Evolutionary conservation across 164 flowering plant species (phyloP), one percentile per base, ranked within the genome.

Genomic region (Kalanchoe fedtschenkoi): DNA sequence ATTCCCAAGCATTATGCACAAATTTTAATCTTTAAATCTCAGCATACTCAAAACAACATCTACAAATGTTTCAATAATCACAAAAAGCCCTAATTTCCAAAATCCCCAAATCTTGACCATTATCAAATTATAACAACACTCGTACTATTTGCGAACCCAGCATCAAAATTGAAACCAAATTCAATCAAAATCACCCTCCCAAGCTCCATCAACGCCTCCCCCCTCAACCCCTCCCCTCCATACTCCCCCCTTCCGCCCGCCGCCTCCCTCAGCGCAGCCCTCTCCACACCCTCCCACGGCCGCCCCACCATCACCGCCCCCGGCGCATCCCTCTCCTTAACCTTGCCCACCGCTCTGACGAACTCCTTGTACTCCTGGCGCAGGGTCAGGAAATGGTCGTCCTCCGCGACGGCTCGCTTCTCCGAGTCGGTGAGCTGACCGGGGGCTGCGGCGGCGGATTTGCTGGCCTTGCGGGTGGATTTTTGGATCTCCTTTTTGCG

Each of bases 221-320:
- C 67, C 74, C 75, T 83, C 35, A 81, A 72, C 71, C 71, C 71
- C 68, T 70, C 84, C 5, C 87, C 89, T 14, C 37, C 55, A 56
- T 69, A 76, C 70, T 75, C 91, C 24, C 34, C 42, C 47, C 71
- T 77, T 29, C 56, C 74, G 60, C 75, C 68, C n/a, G 76, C 73
- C 28, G 82, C 68, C 70, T 85, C 88, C 42, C 71, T 67, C 70
- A 85, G 55, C 17, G 61, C 74, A 39, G 37, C 68, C 38, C 72
- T 75, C 70, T 75, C 82, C 41, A 74, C 59, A 15, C 85, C 66
- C 77, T 89, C 96, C 98, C 97, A 93, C 7, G 98, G 98, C 81
- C 62, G 77, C 44, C 97, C 95, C 35, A 79, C 76, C 74, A 79
- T 61, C 70, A 65, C 64, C 29, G 59, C 70, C 51, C 62, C 65